phyloP scores from a whole-genome alignment of 768 basidiomycete genomes.

The Hysterangium stoloniferum region DNA sequence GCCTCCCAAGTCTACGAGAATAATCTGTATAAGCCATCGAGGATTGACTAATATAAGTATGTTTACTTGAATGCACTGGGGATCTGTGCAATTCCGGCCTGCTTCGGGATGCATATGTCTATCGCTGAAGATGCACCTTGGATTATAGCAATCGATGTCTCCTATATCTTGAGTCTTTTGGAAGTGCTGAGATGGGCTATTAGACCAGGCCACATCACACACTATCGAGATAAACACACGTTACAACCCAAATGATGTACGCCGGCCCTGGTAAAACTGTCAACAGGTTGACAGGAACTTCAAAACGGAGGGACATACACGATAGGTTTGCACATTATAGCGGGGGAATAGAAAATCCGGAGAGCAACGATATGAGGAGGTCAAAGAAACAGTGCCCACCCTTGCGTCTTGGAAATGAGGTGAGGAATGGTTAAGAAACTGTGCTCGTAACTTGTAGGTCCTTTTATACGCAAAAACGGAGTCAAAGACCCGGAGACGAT shows the following conservation, averaged over 20 bases:
- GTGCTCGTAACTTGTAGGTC: neutral
- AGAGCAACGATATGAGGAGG: neutral
- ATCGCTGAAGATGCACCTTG: conserved; percentile 1
- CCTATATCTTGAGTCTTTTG: neutral
- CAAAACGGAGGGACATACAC: neutral
- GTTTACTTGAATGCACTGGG: conserved; percentile 4
- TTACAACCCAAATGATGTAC: conserved; percentile 8
- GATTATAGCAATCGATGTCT: conserved; percentile 6
- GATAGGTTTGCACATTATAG: conserved; percentile 9
- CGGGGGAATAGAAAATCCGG: neutral
- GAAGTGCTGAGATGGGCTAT: conserved; percentile 5
- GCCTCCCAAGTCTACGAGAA: no score
- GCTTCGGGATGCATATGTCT: neutral
- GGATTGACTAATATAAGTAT: no score
- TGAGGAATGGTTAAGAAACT: neutral
- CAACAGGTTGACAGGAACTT: neutral
- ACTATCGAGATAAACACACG: neutral
- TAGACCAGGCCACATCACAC: neutral
- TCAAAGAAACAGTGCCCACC: neutral
- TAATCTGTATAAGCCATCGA: no score
- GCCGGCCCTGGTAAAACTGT: neutral
- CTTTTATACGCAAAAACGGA: neutral
- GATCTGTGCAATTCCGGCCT: conserved; percentile 3
- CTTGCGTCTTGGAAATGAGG: neutral
- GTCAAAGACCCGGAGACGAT: neutral